Base-by-base conservation (phyloP, 2,329 filamentous ascomycete genomes). In the Epichloe typhina region DNA sequence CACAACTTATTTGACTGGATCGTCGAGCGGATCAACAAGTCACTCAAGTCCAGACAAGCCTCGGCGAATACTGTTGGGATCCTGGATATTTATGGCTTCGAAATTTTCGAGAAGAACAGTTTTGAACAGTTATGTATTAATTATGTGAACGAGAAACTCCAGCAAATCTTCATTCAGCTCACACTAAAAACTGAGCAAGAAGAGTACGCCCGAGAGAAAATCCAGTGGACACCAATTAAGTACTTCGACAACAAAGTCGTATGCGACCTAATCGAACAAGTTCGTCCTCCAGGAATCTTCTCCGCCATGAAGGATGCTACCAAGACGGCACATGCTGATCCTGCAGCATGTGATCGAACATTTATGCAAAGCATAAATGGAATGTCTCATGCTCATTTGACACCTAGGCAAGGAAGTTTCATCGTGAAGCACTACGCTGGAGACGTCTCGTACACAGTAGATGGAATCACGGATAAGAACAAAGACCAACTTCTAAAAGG, bases 171-270 rank as follows among this genome's bases (percentile, higher is more conserved):
- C 65, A 98, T 98, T 59, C 93, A 98, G 68, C 74, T 98, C 59
- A 98, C 93, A 0, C 70, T 98, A 55, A 95, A 95, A 72, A 85
- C 93, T 0, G 93, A 98, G 66, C 93, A 98, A 70, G 93, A 98
- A 59, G 93, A 98, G 66, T 98, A 98, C 62, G 88, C 86, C 15
- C 77, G 87, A 46, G 93, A 98, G 68, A 84, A 97, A 73, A 98
- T 98, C 64, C 83, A 95, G 64, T 98, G 93, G 93, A 96, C 90
- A 0, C 93, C 93, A 2, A 98, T 98, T 75, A 94, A 93, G 62
- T 98, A 97, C 70, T 98, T 97, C 61, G 93, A 98, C 70, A 98
- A 98, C 77, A 97, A 97, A 74, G 84, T 98, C 46, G 93, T 98
- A 52, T 98, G 93, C 66, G 93, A 96, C 54, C 69, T 98, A 62